These are phyloP conservation scores for Penicillium sp. DNA, from an alignment of 2,329 filamentous ascomycete genomes.

Conservation along the genomic window DNA sequence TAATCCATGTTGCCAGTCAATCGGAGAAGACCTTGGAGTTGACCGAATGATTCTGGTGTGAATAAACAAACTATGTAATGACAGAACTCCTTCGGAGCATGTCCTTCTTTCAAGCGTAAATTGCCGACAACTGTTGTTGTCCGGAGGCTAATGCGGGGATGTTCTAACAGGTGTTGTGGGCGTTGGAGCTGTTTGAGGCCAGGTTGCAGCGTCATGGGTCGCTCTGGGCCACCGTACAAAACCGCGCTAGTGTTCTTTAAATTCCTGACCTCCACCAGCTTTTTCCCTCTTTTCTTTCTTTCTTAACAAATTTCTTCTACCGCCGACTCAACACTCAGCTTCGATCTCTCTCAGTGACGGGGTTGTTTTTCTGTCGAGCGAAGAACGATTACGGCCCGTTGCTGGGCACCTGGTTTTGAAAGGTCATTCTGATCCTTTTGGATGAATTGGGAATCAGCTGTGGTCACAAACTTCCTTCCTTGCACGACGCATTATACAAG, in stretches of 20 bases:
- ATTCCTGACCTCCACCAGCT: constrained; percentile 32
- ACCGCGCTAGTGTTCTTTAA: constrained; percentile 32
- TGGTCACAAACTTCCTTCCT: constrained; percentile 59
- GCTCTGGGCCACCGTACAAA: constrained; percentile 38
- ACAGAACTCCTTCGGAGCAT: constrained; percentile 34
- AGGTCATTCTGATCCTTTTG: constrained; percentile 64
- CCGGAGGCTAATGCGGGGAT: constrained; percentile 35
- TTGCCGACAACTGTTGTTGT: constrained; percentile 35
- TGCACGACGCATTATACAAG: not conserved
- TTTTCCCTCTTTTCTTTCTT: constrained; percentile 43
- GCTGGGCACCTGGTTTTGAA: constrained; percentile 75
- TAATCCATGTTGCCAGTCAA: constrained; percentile 73
- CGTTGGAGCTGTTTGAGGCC: constrained; percentile 45
- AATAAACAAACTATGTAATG: constrained; percentile 28
- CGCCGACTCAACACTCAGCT: constrained; percentile 62
- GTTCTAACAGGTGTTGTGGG: constrained; percentile 41
- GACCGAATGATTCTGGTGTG: constrained; percentile 23
- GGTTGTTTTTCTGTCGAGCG: constrained; percentile 73
- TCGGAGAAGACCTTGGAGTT: constrained; percentile 29
- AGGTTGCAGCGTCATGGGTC: constrained; percentile 51
- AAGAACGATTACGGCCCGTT: constrained; percentile 66
- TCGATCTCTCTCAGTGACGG: constrained; percentile 54
- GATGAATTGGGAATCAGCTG: constrained; percentile 75
- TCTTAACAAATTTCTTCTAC: constrained; percentile 45
- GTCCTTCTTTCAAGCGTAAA: constrained; percentile 37